These are phyloP conservation scores for Starmera dryadoides DNA, from an alignment of 805 yeast genomes.

Conservation along the genomic window DNA sequence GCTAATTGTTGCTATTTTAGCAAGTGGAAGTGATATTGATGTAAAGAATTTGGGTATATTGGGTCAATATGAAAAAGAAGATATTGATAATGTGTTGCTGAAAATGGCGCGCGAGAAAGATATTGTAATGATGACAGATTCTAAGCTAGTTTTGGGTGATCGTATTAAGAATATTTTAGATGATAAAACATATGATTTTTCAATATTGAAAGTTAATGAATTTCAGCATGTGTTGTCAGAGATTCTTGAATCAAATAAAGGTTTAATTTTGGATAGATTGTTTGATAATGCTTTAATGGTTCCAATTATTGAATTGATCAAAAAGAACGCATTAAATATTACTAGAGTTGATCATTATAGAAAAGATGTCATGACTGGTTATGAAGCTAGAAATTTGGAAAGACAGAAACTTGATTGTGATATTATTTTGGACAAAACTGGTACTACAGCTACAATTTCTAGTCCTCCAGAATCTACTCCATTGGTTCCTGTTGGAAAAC, in stretches of 20 bases:
- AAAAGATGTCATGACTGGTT: constrained; percentile 45
- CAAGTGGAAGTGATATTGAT: constrained; percentile 17
- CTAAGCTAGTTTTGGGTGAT: constrained; percentile 30
- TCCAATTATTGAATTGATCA: constrained; percentile 47
- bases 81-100: constrained; percentile 33
- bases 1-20: constrained; percentile 27
- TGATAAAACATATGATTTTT: constrained; percentile 21
- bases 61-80: constrained; percentile 42
- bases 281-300: constrained; percentile 58
- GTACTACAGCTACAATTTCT: constrained; percentile 3
- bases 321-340: constrained; percentile 32
- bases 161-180: constrained; percentile 15
- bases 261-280: constrained; percentile 44
- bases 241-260: constrained; percentile 40
- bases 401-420: constrained; percentile 61
- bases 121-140: constrained; percentile 39
- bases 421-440: constrained; percentile 31
- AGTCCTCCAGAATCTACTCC: constrained; percentile 8
- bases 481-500: constrained; percentile 50
- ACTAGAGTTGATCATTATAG: constrained; percentile 50
- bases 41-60: constrained; percentile 22
- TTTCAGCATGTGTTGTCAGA: constrained; percentile 38
- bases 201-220: constrained; percentile 37
- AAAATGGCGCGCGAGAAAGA: constrained; percentile 46
- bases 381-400: constrained; percentile 71